A percentile compares a stretch with the other conserved stretches of the same genome.
Evolutionary conservation across 306 rosid genomes (phyloP).

Genomic region (Casuarina cunninghamiana): DNA sequence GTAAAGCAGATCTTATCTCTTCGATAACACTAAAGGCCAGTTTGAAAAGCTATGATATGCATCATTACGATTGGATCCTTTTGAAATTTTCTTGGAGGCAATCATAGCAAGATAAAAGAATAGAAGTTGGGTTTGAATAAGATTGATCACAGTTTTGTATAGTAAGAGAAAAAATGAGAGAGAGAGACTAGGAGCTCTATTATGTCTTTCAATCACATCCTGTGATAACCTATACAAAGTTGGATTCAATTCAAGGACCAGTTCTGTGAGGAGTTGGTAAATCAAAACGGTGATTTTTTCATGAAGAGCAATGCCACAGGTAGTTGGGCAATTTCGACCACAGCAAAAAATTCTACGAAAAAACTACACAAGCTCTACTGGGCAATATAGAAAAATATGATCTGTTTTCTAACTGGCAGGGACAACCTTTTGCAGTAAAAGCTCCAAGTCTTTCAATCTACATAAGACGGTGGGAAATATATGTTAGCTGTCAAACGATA

Average conservation of each 20-base stretch:
- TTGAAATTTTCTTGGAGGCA: too few species aligned
- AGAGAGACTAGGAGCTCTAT: too few species aligned
- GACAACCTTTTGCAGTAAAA: constrained; percentile 55
- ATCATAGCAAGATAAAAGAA: too few species aligned
- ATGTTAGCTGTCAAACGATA: constrained; percentile 7
- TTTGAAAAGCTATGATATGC: too few species aligned
- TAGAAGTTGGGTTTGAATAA: too few species aligned
- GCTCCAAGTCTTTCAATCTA: constrained; percentile 84
- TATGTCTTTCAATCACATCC: too few species aligned
- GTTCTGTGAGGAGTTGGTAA: background rate
- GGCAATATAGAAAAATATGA: background rate
- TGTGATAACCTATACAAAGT: too few species aligned
- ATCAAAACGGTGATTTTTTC: background rate
- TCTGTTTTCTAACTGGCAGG: constrained; percentile 49
- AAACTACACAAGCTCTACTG: background rate
- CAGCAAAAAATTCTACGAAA: background rate
- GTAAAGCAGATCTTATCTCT: too few species aligned
- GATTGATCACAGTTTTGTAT: too few species aligned
- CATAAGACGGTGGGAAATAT: constrained; percentile 25
- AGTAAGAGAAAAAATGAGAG: too few species aligned
- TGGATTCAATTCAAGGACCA: background rate
- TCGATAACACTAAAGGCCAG: too few species aligned
- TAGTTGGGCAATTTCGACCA: background rate
- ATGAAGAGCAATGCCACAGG: background rate
- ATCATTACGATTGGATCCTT: too few species aligned